A percentile compares a stretch with the other conserved stretches of the same genome.
These are phyloP conservation scores for Yamadazyma tumulicola DNA, from an alignment of 805 yeast genomes.

Conservation along the genomic window DNA sequence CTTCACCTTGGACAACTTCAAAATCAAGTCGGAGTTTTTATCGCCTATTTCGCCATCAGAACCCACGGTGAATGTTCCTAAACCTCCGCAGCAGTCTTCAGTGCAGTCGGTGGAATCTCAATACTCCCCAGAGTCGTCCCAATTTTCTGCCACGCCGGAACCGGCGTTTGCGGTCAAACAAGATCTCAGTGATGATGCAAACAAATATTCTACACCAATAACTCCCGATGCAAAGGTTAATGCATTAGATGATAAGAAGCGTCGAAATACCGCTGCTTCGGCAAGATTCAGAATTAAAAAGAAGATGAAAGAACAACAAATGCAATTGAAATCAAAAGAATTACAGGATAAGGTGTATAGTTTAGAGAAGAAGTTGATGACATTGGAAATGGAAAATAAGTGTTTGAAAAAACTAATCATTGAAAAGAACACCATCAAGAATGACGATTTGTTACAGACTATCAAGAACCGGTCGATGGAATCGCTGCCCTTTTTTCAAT, in stretches of 20 bases:
- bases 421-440: conserved; percentile 65
- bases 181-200: no score
- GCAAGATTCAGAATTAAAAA: conserved; percentile 91
- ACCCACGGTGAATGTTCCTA: conserved; percentile 1
- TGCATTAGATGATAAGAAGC: conserved; percentile 67
- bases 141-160: neutral
- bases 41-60: neutral
- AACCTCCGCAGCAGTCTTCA: no score
- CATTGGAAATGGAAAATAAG: conserved; percentile 90
- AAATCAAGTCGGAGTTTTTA: conserved; percentile 3
- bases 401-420: conserved; percentile 79
- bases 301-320: conserved; percentile 87
- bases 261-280: conserved; percentile 89
- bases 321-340: conserved; percentile 74
- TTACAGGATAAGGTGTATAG: conserved; percentile 62
- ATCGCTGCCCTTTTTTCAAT: conserved; percentile 28
- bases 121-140: conserved; percentile 11
- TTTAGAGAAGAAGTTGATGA: conserved; percentile 72
- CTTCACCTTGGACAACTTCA: conserved; percentile 32
- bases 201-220: neutral
- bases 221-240: conserved; percentile 1
- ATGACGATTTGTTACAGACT: conserved; percentile 49
- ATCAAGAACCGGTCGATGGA: conserved; percentile 47
- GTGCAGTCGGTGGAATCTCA: neutral
- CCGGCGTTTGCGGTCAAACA: neutral